Percentiles rank a stretch among this genome's conserved stretches.
These are phyloP conservation scores for Plasmodium gallinaceum DNA, from an alignment of 169 alveolate genomes.

Conservation along the genomic window DNA sequence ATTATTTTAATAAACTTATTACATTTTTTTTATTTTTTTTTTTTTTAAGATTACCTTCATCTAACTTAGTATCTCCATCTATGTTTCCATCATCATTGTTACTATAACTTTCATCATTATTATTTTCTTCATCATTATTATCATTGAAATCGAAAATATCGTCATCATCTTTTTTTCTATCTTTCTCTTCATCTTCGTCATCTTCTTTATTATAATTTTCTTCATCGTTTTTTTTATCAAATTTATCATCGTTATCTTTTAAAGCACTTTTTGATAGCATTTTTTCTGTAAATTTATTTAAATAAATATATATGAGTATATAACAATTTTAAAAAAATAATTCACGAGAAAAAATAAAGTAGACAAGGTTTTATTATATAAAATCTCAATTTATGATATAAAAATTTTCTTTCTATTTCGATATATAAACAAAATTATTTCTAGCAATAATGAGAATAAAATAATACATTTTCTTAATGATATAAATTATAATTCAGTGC, in stretches of 20 bases:
- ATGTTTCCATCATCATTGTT: not conserved
- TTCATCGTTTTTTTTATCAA: not conserved
- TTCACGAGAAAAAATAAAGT: too few species aligned
- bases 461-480: too few species aligned
- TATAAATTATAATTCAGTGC: not conserved
- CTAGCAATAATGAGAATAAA: too few species aligned
- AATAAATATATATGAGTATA: too few species aligned
- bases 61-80: not conserved
- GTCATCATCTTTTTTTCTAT: conserved; percentile 22
- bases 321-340: too few species aligned
- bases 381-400: too few species aligned
- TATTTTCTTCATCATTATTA: conserved; percentile 74
- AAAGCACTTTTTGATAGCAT: too few species aligned
- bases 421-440: too few species aligned
- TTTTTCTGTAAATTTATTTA: too few species aligned
- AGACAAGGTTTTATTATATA: too few species aligned
- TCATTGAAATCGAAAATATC: conserved; percentile 60
- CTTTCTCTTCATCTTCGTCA: conserved; percentile 1
- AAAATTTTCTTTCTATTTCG: too few species aligned
- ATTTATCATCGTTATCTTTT: too few species aligned
- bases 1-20: not conserved
- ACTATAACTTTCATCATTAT: not conserved
- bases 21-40: not conserved
- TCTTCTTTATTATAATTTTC: conserved; percentile 1
- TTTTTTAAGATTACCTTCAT: not conserved